Evolutionary conservation across 176 grass and related monocot genomes (phyloP), one percentile per base, ranked within the genome.

Genomic region (Bromus sterilis): DNA sequence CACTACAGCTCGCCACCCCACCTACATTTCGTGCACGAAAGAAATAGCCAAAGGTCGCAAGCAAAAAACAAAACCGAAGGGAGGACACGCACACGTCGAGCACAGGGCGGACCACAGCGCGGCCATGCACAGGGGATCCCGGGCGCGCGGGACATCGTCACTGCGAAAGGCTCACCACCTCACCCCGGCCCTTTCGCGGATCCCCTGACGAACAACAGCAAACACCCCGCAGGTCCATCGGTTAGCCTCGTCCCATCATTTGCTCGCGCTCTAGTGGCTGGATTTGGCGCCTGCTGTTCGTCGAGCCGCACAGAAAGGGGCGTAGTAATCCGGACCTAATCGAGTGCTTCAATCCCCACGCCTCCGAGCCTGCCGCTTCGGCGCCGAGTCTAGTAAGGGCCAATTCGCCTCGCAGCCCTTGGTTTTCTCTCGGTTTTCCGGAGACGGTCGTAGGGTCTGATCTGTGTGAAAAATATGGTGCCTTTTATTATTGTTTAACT

Each of bases 311-410:
- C 16, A 2, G 9, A 4, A 18, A 26, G 7, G 5, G 18, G 0
- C 61, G 3, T 69, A 30, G 61, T 60, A 88, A 68, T 75, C 69
- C 69, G 69, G 70, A 67, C 87, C 88, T 82, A 74, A 86, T 89
- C 78, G 44, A 82, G 64, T 42, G 66, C 87, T 82, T 63, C 83
- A 66, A 85, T 57, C 72, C 83, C 88, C 72, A 89, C 78, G 79
- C 59, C 82, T 62, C 81, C 87, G 87, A 88, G 37, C 87, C 81
- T 84, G 13, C 76, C n/a, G 58, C 76, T 39, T 24, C 70, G 30
- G 82, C 31, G 40, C 76, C 86, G 86, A 68, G 46, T 61, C 86
- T 88, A 37, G 0, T 2, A 0, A 0, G 2, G 0, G 12, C 11
- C 0, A 18, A 56, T 35, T 79, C 11, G 14, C 86, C 72, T 6